Evolutionary conservation across 805 yeast species (phyloP), one percentile per base, ranked within the genome.

Genomic region (Saturnispora mendoncae): DNA sequence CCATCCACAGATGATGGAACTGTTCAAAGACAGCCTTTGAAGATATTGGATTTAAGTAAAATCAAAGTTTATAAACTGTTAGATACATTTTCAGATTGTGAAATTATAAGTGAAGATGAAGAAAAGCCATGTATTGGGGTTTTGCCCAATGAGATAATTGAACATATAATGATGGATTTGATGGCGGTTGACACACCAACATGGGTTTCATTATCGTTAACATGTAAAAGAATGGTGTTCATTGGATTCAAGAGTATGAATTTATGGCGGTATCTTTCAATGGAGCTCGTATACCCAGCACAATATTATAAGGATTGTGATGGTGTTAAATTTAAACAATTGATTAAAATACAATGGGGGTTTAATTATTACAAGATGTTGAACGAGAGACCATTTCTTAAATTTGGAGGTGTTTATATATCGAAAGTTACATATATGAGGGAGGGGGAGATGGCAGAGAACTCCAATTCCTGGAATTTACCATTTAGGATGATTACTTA

Each of bases 401-500:
- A 90, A 53, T 84, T 75, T 57, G 68, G 76, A 41, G 98, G 98
- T 2, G 70, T 86, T 15, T 90, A 90, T 52, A 83, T 90, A 18
- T 79, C 94, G 51, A 83, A 80, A 15, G 84, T 88, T 39, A 83
- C 83, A 46, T 88, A 87, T 60, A 74, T 82, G 50, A 72, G 94
- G 41, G 86, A 84, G 53, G 97, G 97, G 28, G 80, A 84, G 2
- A 70, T 78, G 39, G 71, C 76, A 7, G 84, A 76, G 48, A 73
- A 78, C 34, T 74, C 84, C 1, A 66, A 68, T 24, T 70, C 83
- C 5, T 77, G 92, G 81, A 60, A 70, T 33, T 76, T 76, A 46
- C 96, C 96, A 2, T 74, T 84, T 17, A 76, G 84, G 50, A 76
- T 86, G 56, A 83, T 90, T 31, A 84, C 96, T 0, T 90, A 90